Percentiles rank a stretch among this genome's conserved stretches.
These are phyloP conservation scores for Dentipellis sp. DNA, from an alignment of 768 basidiomycete genomes.

Conservation along the genomic window DNA sequence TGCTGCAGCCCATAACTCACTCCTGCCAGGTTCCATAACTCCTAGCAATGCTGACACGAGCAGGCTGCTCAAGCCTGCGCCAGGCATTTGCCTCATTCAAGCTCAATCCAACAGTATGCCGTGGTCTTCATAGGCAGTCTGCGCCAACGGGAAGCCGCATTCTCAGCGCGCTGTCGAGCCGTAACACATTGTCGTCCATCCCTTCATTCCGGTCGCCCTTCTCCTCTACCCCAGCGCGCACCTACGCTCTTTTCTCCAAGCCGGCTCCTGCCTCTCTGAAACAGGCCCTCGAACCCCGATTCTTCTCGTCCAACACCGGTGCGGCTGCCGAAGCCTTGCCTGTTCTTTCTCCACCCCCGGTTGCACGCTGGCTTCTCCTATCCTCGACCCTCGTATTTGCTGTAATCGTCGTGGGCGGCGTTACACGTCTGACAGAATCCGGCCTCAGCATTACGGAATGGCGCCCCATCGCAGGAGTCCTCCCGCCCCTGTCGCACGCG, in stretches of 20 bases:
- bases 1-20: too few relatives aligned
- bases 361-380: conserved; percentile 77
- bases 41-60: neutral
- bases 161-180: neutral
- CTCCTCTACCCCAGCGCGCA: neutral
- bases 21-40: too few relatives aligned
- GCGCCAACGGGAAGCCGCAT: too few relatives aligned
- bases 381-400: conserved; percentile 84
- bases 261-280: conserved; percentile 6
- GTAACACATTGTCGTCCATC: neutral
- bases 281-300: conserved; percentile 23
- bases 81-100: neutral
- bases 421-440: conserved; percentile 95
- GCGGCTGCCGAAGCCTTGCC: conserved; percentile 29
- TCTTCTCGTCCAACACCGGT: conserved; percentile 29
- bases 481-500: conserved; percentile 68
- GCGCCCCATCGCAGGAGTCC: conserved; percentile 82
- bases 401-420: conserved; percentile 91
- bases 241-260: conserved; percentile 1
- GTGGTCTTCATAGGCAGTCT: too few relatives aligned
- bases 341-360: conserved; percentile 54
- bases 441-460: conserved; percentile 98
- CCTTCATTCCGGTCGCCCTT: neutral
- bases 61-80: neutral
- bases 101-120: too few relatives aligned